Percentiles rank a stretch among this genome's conserved stretches.
phyloP scores from a whole-genome alignment of 106 monocot genomes.

The Dioscorea alata region DNA sequence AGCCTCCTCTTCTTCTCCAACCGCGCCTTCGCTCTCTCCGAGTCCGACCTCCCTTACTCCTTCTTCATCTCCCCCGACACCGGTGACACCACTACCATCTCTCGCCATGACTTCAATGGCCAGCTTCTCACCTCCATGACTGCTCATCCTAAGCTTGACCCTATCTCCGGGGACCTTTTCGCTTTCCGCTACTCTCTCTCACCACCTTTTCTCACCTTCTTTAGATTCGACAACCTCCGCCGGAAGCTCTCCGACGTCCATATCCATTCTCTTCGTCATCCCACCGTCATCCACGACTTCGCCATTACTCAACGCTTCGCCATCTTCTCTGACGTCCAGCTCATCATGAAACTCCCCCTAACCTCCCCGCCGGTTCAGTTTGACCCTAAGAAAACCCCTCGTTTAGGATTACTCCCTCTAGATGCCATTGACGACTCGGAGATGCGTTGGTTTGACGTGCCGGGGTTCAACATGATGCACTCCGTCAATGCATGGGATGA shows the following conservation, averaged over 20 bases:
- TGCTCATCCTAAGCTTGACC: slow-evolving; percentile 9
- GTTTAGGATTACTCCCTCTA: slow-evolving; percentile 52
- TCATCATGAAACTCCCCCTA: slow-evolving; percentile 56
- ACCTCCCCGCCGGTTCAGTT: slow-evolving; percentile 37
- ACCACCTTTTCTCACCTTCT: slow-evolving; percentile 4
- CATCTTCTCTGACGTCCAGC: slow-evolving; percentile 61
- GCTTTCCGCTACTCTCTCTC: not conserved
- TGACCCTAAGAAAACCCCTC: slow-evolving; percentile 49
- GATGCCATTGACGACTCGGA: slow-evolving; percentile 53
- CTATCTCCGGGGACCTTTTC: slow-evolving; percentile 1
- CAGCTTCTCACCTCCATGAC: slow-evolving; percentile 5
- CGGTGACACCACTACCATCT: slow-evolving; percentile 4
- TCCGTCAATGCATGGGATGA: slow-evolving; percentile 80
- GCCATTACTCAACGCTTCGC: slow-evolving; percentile 59
- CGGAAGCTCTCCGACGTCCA: slow-evolving; percentile 39
- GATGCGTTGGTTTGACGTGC: slow-evolving; percentile 79
- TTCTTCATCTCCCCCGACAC: slow-evolving; percentile 2
- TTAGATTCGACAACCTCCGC: not conserved
- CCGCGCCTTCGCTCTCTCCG: slow-evolving; percentile 5
- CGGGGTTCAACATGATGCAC: slow-evolving; percentile 78
- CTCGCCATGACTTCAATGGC: slow-evolving; percentile 2
- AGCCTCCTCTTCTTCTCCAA: slow-evolving; percentile 10
- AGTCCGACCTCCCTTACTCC: slow-evolving; percentile 13
- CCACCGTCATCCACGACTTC: slow-evolving; percentile 78
- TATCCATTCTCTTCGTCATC: slow-evolving; percentile 41